Base-by-base conservation (phyloP, 768 basidiomycete genomes). In the Pleurotus platypus region DNA sequence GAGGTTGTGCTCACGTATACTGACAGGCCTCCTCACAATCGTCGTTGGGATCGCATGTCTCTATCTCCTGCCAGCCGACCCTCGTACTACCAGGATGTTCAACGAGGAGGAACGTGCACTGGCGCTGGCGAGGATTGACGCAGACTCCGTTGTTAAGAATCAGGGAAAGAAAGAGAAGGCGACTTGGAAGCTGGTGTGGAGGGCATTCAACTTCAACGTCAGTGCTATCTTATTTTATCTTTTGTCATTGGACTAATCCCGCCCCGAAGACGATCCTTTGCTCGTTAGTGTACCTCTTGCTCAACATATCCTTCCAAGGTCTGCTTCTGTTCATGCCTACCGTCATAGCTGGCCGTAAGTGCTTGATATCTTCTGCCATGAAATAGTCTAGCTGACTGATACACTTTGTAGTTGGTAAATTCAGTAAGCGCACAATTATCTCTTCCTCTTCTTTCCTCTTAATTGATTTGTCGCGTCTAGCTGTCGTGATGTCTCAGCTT, bases 261-360 rank as follows among this genome's bases (percentile, higher is more conserved):
- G 26, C 39, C 24, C 37, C 46, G 9, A 43, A 74, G 74, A 74
- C 72, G 2, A 53, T 65, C 3, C 53, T 73, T 1, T 71, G 69
- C 58, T 58, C 68, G 0, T 35, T 72, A 4, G 62, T 67, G 13
- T 76, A 65, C 51, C 63, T 70, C 4, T 62, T 75, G 61, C 63
- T 71, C 40, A 77, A 77, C 51, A 77, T 77, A 18, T 76, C 75
- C 0, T 75, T 77, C 65, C 75, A 77, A 66, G 75, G 75, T 1
- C 57, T 77, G 18, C 71, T 69, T 54, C 62, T 78, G 7, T 78
- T 78, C 63, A 66, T 78, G 61, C 79, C 79, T 2, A 77, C 78
- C 18, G 77, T 81, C 8, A 67, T 81, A 22, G 67, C 72, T 12
- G 71, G 69, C 11, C 72, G 78, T 79, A 58, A 58, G 78, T 70